Evolutionary conservation across 2,329 filamentous ascomycete species (phyloP), one percentile per base, ranked within the genome.

Genomic region (Venturiaceae sp.): DNA sequence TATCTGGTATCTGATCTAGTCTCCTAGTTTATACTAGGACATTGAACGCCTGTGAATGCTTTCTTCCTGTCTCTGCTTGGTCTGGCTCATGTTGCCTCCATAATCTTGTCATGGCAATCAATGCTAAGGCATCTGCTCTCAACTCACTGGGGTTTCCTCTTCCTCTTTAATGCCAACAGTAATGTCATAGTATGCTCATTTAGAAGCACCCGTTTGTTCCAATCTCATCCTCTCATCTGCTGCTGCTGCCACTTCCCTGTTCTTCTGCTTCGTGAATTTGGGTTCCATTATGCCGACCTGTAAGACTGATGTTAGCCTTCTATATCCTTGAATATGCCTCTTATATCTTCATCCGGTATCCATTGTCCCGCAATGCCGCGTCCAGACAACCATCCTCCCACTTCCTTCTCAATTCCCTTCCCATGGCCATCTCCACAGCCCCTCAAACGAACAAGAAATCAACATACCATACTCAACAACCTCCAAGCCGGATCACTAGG

Each of bases 401-500:
- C n/a, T n/a, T n/a, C n/a, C n/a, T n/a, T n/a, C n/a, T n/a, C n/a
- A n/a, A n/a, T n/a, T n/a, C n/a, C n/a, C n/a, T n/a, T n/a, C n/a
- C n/a, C n/a, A n/a, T n/a, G n/a, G n/a, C n/a, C n/a, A n/a, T n/a
- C n/a, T n/a, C n/a, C n/a, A n/a, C n/a, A n/a, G n/a, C n/a, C n/a
- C n/a, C n/a, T n/a, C n/a, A n/a, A 26, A 19, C 21, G 50, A 30
- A 23, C n/a, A 34, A 23, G 5, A 33, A 53, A 16, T 14, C 14
- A n/a, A 59, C 60, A 33, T 58, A 61, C 60, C 53, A 61, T 60
- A 41, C 46, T 61, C 28, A 61, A 44, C 4, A 61, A 28, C 33
- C 30, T 60, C 59, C 59, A 61, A 23, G 55, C 59, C 89, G 3
- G 89, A 85, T 96, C 90, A 62, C 88, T 92, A 9, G 94, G 94